Base-by-base conservation (phyloP, 768 basidiomycete genomes). In the Rhodotorula taiwanensis region DNA sequence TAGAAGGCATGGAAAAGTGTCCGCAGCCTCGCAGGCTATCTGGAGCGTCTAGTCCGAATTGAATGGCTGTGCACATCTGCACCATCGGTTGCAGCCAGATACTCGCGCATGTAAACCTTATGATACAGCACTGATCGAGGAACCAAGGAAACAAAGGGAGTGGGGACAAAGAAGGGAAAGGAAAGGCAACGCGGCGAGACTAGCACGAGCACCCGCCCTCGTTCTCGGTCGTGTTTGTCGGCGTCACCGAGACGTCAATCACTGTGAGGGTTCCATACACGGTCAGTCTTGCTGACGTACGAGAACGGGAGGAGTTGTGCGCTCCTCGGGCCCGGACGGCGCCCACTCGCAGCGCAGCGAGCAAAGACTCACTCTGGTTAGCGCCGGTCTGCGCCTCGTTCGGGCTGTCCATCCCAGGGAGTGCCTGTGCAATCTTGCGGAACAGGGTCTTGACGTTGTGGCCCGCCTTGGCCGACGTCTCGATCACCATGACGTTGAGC, bases 391-490 rank as follows among this genome's bases (percentile, higher is more conserved):
- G 64, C 20, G 70, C 71, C 42, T 60, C 80, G 41, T 86, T 88
- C 75, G 87, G 90, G 53, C 74, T 52, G 72, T 93, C 90, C 84
- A 92, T 92, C 18, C 95, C 95, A 25, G 95, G 94, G 53, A 99
- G 78, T 4, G 92, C 92, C 86, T 98, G 85, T 2, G 95, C 95
- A 70, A 99, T 99, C 81, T 98, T 98, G 80, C 97, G 93, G 82
- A 99, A 99, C 70, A 99, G 77, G 70, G 89, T 89, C 80, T 99
- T 99, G 65, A 99, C 95, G 69, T 99, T 99, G 76, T 98, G 95
- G 5, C 95, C 95, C 11, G 95, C 95, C 76, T 99, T 99, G 34
- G 95, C 95, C 33, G 91, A 95, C 14, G 95, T 98, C 78, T 99
- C 95, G 86, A 98, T 98, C 75, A 94, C 95, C 86, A 98, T 89